A percentile compares a stretch with the other conserved stretches of the same genome.
Evolutionary conservation across 176 grass and related monocot species (phyloP).

Genomic region (Bromus sterilis): DNA sequence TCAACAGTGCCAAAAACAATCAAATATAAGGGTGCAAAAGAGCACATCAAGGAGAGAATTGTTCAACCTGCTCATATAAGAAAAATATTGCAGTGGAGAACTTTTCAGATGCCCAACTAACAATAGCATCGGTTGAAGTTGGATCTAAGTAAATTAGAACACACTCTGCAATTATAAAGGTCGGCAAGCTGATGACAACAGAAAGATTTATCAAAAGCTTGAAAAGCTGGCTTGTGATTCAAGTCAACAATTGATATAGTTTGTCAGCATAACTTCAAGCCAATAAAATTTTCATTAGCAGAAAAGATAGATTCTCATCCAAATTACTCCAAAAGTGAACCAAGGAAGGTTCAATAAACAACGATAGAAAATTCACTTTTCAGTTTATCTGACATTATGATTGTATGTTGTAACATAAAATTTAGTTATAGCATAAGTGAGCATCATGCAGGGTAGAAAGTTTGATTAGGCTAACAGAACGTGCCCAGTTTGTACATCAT

Average conservation of each 20-base stretch:
- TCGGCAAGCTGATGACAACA: conserved; percentile 91
- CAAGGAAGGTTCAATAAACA: not conserved
- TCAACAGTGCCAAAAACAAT: conserved; percentile 2
- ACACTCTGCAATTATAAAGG: conserved; percentile 99
- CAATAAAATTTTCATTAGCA: not conserved
- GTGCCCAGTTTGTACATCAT: not conserved
- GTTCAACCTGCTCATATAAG: conserved; percentile 85
- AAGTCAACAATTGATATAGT: not conserved
- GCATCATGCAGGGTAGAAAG: not conserved
- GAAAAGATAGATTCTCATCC: not conserved
- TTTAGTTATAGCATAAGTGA: not conserved
- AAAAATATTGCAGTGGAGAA: conserved; percentile 81
- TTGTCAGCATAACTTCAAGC: not conserved
- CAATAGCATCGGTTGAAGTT: conserved; percentile 59
- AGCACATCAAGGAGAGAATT: conserved; percentile 5
- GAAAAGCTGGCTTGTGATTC: conserved; percentile 3
- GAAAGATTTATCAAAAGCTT: conserved; percentile 44
- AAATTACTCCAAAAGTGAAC: not conserved
- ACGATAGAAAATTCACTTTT: not conserved
- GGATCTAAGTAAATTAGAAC: conserved; percentile 97
- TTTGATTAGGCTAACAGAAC: not conserved
- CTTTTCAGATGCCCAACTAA: conserved; percentile 75
- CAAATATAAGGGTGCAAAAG: conserved; percentile 4
- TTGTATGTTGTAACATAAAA: not conserved
- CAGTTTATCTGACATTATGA: not conserved